A percentile compares a stretch with the other conserved stretches of the same genome.
Evolutionary conservation across 495 filamentous ascomycete genomes (phyloP).

Genomic region (Aspergillus bertholletiae): DNA sequence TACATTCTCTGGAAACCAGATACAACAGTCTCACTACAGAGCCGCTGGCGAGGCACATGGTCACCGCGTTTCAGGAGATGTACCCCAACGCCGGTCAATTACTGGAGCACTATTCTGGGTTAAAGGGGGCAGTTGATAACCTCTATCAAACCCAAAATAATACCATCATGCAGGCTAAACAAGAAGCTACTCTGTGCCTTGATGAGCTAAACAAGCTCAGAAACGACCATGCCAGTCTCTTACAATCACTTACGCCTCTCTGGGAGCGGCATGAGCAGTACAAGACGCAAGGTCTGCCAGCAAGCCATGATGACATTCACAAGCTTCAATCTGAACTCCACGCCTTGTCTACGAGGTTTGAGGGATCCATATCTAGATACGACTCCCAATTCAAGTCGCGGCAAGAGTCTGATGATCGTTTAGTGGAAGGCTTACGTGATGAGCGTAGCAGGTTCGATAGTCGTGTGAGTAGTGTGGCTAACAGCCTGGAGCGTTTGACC

Average conservation of each 20-base stretch:
- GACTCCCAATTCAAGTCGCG: neutral
- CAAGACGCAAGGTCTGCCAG: neutral
- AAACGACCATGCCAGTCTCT: neutral
- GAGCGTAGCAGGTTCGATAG: slow-evolving; percentile 6
- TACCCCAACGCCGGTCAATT: slow-evolving; percentile 26
- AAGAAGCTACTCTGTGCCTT: neutral
- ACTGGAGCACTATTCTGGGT: slow-evolving; percentile 5
- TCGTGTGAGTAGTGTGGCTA: neutral
- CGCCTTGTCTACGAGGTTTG: neutral
- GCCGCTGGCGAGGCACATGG: slow-evolving; percentile 29
- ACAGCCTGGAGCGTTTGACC: slow-evolving; percentile 3
- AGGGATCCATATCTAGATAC: too few relatives aligned
- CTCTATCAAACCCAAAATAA: neutral
- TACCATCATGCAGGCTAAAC: neutral
- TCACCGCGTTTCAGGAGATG: slow-evolving; percentile 34
- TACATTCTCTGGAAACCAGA: slow-evolving; percentile 38
- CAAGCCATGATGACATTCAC: neutral
- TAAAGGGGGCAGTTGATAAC: neutral
- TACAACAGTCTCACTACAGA: slow-evolving; percentile 34
- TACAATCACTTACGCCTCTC: slow-evolving; percentile 7
- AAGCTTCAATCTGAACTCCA: neutral
- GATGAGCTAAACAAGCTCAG: slow-evolving; percentile 10
- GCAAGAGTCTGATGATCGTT: neutral
- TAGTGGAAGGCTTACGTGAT: slow-evolving; percentile 5
- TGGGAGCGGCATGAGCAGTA: neutral